Conservation (phyloP, 495 filamentous ascomycete genomes). For the Aspergillus mulundensis region DNA sequence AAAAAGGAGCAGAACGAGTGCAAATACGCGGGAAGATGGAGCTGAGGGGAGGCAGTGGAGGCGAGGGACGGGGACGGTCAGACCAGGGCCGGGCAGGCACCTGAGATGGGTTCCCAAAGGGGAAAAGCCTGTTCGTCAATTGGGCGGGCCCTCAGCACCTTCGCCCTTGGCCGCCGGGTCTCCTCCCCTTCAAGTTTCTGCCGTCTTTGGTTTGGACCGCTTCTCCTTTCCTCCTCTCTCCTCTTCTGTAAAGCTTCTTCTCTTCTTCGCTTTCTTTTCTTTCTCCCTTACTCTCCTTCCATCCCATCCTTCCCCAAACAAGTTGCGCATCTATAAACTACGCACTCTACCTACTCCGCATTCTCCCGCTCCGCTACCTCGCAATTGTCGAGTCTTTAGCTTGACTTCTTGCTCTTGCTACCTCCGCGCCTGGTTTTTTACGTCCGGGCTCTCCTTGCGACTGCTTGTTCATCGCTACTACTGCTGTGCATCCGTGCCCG, state of each 20-base stretch:
- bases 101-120: constrained; percentile 14
- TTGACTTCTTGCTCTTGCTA: background rate
- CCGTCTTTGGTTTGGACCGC: constrained; percentile 37
- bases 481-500: constrained; percentile 14
- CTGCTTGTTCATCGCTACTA: constrained; percentile 6
- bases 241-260: constrained; percentile 7
- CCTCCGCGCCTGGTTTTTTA: background rate
- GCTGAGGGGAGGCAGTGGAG: constrained; percentile 8
- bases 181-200: constrained; percentile 22
- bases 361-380: constrained; percentile 10
- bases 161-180: constrained; percentile 16
- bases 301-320: constrained; percentile 21
- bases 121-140: constrained; percentile 23
- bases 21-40: constrained; percentile 29
- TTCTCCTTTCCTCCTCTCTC: constrained; percentile 39
- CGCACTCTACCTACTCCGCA: constrained; percentile 27
- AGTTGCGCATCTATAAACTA: constrained; percentile 11
- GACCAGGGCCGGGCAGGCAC: constrained; percentile 1
- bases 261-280: constrained; percentile 17
- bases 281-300: constrained; percentile 24
- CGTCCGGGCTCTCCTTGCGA: background rate
- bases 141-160: constrained; percentile 2
- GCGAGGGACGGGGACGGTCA: background rate
- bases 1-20: constrained; percentile 42
- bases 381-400: constrained; percentile 1